phyloP scores from a whole-genome alignment of 768 basidiomycete genomes.

The Gyrodon lividus region DNA sequence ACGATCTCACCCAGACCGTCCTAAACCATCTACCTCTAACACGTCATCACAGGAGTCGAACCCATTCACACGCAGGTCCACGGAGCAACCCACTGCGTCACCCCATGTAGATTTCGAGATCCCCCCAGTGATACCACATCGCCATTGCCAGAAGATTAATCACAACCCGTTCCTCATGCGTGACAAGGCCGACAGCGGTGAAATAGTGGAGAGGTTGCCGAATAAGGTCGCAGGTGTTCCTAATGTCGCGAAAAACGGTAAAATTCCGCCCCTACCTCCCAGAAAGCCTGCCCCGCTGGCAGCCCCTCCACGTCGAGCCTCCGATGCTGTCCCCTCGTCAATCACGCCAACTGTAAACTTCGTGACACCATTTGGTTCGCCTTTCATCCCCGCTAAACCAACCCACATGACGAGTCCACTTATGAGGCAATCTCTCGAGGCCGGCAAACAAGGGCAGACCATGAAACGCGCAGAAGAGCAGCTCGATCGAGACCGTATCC shows the following conservation, averaged over 20 bases:
- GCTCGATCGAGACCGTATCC: slow-evolving; percentile 66
- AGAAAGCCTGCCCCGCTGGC: slow-evolving; percentile 34
- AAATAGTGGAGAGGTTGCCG: background rate
- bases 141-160: slow-evolving; percentile 19
- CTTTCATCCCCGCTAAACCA: slow-evolving; percentile 25
- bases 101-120: slow-evolving; percentile 8
- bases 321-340: slow-evolving; percentile 12
- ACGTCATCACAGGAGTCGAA: slow-evolving; percentile 27
- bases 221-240: slow-evolving; percentile 8
- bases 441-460: slow-evolving; percentile 67
- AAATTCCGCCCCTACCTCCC: slow-evolving; percentile 32
- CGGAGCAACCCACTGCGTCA: slow-evolving; percentile 8
- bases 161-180: slow-evolving; percentile 33
- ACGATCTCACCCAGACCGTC: slow-evolving; percentile 28
- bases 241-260: slow-evolving; percentile 13
- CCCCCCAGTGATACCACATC: slow-evolving; percentile 7
- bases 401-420: slow-evolving; percentile 57
- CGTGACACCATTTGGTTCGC: slow-evolving; percentile 8
- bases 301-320: slow-evolving; percentile 17
- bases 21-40: slow-evolving; percentile 21
- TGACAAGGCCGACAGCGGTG: slow-evolving; percentile 14
- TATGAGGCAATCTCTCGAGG: slow-evolving; percentile 74
- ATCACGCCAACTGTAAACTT: slow-evolving; percentile 3
- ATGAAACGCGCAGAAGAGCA: slow-evolving; percentile 68
- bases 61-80: slow-evolving; percentile 26